A percentile compares a stretch with the other conserved stretches of the same genome.
These are phyloP conservation scores for Carpinus fangiana DNA, from an alignment of 306 rosid genomes.

Conservation along the genomic window DNA sequence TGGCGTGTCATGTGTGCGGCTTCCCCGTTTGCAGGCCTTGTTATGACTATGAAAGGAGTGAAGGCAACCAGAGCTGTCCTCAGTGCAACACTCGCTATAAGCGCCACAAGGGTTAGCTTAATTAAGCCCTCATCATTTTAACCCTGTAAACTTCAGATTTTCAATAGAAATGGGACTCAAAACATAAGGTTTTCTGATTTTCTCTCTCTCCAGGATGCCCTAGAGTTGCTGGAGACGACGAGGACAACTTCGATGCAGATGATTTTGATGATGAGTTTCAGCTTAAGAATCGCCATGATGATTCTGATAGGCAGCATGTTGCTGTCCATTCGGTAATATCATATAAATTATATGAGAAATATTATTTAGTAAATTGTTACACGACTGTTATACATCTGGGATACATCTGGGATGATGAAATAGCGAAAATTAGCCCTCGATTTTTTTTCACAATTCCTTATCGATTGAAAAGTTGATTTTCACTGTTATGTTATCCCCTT, in stretches of 20 bases:
- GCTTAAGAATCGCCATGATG: conserved; percentile 43
- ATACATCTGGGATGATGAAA: too few relatives aligned
- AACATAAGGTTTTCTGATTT: conserved; percentile 2
- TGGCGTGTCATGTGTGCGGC: conserved; percentile 77
- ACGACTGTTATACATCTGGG: too few relatives aligned
- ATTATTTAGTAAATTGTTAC: too few relatives aligned
- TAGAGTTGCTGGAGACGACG: conserved; percentile 85
- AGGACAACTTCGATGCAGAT: conserved; percentile 57
- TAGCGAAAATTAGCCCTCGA: too few relatives aligned
- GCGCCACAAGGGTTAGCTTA: conserved; percentile 71
- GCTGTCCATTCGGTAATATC: conserved; percentile 48
- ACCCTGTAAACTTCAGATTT: background rate
- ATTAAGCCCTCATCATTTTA: background rate
- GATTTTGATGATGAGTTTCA: conserved; percentile 89
- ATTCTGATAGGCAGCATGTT: conserved; percentile 32
- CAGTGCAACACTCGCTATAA: conserved; percentile 88
- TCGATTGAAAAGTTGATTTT: too few relatives aligned
- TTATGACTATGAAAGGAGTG: conserved; percentile 89
- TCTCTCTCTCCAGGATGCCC: conserved; percentile 64
- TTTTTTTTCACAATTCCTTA: too few relatives aligned
- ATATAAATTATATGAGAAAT: background rate
- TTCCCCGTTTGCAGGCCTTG: conserved; percentile 94
- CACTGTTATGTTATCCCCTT: too few relatives aligned
- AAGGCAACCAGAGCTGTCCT: conserved; percentile 85
- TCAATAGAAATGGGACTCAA: background rate